phyloP scores from a whole-genome alignment of 345 rosid genomes.

The Syzygium aromaticum region DNA sequence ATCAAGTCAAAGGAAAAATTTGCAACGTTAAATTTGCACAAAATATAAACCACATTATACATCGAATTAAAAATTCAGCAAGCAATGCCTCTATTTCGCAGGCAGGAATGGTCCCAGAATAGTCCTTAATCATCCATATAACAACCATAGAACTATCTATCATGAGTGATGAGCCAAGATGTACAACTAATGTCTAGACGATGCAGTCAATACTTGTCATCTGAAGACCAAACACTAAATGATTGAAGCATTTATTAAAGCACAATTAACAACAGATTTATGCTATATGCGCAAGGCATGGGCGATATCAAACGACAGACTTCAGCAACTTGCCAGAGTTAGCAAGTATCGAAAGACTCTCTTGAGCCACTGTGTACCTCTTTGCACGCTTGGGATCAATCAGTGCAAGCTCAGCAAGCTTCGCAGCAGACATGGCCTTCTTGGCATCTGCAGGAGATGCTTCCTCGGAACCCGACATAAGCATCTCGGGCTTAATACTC shows the following conservation, averaged over 20 bases:
- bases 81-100: neutral
- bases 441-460: slow-evolving; percentile 47
- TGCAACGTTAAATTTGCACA: neutral
- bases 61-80: neutral
- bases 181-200: neutral
- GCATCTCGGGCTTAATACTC: slow-evolving; percentile 81
- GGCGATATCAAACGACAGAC: neutral
- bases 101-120: neutral
- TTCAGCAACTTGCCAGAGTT: neutral
- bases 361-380: slow-evolving; percentile 37
- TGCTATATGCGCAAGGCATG: neutral
- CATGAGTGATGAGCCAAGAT: neutral
- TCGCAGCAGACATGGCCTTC: slow-evolving; percentile 86
- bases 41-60: neutral
- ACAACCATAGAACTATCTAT: neutral
- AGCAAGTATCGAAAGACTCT: neutral
- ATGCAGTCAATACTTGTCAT: neutral
- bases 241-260: neutral
- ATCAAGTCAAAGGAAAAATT: neutral
- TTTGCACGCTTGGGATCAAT: slow-evolving; percentile 97
- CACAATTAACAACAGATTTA: neutral
- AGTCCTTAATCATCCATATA: neutral
- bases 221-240: neutral
- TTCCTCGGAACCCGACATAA: slow-evolving; percentile 69
- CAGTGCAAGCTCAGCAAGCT: slow-evolving; percentile 98